phyloP scores from a whole-genome alignment of 495 filamentous ascomycete genomes.

The Annulohypoxylon bovei region DNA sequence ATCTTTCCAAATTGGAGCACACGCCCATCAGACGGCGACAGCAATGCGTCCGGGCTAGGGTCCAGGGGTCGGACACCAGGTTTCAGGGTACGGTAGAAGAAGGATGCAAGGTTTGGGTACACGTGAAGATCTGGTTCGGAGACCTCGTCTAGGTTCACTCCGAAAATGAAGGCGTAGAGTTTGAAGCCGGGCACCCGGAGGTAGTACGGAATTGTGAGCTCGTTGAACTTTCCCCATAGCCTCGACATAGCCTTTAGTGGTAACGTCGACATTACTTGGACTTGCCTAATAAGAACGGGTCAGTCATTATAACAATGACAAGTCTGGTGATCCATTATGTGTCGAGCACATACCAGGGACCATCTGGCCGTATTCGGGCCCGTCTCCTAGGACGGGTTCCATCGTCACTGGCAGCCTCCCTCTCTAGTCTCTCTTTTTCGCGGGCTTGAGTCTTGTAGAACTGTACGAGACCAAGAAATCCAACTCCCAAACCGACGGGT shows the following conservation, averaged over 20 bases:
- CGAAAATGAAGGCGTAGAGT: conserved; percentile 91
- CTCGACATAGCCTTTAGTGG: conserved; percentile 94
- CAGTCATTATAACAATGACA: conserved; percentile 11
- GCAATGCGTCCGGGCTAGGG: conserved; percentile 75
- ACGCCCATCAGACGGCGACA: conserved; percentile 89
- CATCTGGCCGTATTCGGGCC: conserved; percentile 79
- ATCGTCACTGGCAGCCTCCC: conserved; percentile 56
- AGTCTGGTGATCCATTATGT: neutral
- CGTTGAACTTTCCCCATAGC: conserved; percentile 95
- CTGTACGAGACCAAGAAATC: conserved; percentile 83
- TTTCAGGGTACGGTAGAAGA: conserved; percentile 96
- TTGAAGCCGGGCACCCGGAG: conserved; percentile 94
- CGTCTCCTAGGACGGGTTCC: conserved; percentile 66
- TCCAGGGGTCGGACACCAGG: conserved; percentile 90
- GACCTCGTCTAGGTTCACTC: conserved; percentile 90
- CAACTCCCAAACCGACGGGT: conserved; percentile 88
- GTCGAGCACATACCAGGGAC: conserved; percentile 74
- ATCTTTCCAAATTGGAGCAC: conserved; percentile 93
- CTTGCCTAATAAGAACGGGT: conserved; percentile 68
- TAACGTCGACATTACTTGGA: conserved; percentile 95
- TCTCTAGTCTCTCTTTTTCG: conserved; percentile 64
- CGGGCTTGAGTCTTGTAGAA: conserved; percentile 78
- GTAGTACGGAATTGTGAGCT: conserved; percentile 88
- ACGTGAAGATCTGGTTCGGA: conserved; percentile 85
- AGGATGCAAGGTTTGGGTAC: conserved; percentile 93